Conservation (phyloP, 805 yeast species). For the Torulaspora indica region DNA sequence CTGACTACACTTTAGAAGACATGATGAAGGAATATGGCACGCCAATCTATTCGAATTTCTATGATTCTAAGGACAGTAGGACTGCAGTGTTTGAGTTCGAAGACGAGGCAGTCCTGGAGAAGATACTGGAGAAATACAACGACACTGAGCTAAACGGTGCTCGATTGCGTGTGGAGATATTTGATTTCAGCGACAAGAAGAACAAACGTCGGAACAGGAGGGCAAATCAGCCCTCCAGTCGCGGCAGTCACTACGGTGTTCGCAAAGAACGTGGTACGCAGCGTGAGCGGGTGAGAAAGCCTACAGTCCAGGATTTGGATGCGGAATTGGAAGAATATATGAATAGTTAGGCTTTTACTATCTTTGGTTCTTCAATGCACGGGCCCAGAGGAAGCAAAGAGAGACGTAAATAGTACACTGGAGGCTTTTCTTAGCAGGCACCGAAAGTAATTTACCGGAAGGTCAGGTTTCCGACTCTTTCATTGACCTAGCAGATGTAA, state of each 20-base stretch:
- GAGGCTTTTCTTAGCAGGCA: too few species aligned
- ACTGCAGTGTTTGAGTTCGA: constrained; percentile 31
- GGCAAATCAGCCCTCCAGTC: constrained; percentile 8
- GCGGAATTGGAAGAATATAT: constrained; percentile 34
- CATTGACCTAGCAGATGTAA: too few species aligned
- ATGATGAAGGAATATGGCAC: constrained; percentile 30
- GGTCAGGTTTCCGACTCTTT: too few species aligned
- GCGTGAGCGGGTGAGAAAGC: constrained; percentile 5
- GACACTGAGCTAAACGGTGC: constrained; percentile 22
- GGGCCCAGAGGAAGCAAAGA: too few species aligned
- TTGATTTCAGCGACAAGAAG: constrained; percentile 16
- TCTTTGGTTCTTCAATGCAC: not conserved
- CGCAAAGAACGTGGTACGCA: constrained; percentile 4
- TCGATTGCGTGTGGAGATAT: constrained; percentile 24
- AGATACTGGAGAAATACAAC: constrained; percentile 25
- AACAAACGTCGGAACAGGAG: constrained; percentile 9
- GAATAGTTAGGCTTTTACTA: constrained; percentile 17
- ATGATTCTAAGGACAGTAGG: constrained; percentile 30
- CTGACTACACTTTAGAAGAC: constrained; percentile 33
- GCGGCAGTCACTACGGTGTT: constrained; percentile 18
- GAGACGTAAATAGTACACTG: too few species aligned
- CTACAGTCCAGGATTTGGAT: constrained; percentile 29
- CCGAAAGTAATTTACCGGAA: too few species aligned
- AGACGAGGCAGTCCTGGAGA: constrained; percentile 19
- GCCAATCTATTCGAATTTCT: constrained; percentile 22